A percentile compares a stretch with the other conserved stretches of the same genome.
These are phyloP conservation scores for Neoconidiobolus thromboides DNA, from an alignment of 371 early-diverging fungal species.

Conservation along the genomic window DNA sequence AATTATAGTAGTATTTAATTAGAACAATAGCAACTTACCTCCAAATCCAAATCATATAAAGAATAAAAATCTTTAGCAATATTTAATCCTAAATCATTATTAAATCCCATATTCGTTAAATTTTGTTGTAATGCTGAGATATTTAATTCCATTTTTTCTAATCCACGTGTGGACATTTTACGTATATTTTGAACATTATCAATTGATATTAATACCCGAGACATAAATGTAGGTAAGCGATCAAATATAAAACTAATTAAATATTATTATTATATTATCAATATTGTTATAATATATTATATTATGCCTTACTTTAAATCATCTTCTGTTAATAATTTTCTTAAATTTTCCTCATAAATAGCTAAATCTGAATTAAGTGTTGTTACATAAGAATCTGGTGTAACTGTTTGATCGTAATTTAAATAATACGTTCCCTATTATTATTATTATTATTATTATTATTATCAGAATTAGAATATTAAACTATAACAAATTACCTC, in stretches of 20 bases:
- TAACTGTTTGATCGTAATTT: slow-evolving; percentile 38
- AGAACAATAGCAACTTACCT: slow-evolving; percentile 15
- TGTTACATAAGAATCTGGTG: slow-evolving; percentile 75
- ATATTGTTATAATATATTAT: slow-evolving; percentile 25
- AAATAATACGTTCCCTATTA: slow-evolving; percentile 37
- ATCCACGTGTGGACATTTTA: slow-evolving; percentile 49
- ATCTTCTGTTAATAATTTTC: slow-evolving; percentile 33
- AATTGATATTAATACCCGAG: slow-evolving; percentile 32
- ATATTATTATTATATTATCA: slow-evolving; percentile 17
- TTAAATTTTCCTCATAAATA: slow-evolving; percentile 48
- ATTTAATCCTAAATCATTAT: slow-evolving; percentile 47
- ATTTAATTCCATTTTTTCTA: slow-evolving; percentile 60
- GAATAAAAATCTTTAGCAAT: slow-evolving; percentile 52
- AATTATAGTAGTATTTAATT: too few species aligned
- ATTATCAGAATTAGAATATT: slow-evolving; percentile 9
- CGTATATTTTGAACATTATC: slow-evolving; percentile 53
- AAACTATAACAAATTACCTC: slow-evolving; percentile 28
- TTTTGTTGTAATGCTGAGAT: slow-evolving; percentile 72
- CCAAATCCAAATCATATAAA: slow-evolving; percentile 34
- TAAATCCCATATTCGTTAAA: slow-evolving; percentile 51
- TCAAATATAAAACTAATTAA: slow-evolving; percentile 51
- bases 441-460: too few species aligned
- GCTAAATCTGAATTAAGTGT: slow-evolving; percentile 59
- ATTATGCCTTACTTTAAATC: slow-evolving; percentile 28
- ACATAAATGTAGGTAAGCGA: slow-evolving; percentile 56